Conservation (phyloP, 2,329 filamentous ascomycete species). For the Chalara sp. region DNA sequence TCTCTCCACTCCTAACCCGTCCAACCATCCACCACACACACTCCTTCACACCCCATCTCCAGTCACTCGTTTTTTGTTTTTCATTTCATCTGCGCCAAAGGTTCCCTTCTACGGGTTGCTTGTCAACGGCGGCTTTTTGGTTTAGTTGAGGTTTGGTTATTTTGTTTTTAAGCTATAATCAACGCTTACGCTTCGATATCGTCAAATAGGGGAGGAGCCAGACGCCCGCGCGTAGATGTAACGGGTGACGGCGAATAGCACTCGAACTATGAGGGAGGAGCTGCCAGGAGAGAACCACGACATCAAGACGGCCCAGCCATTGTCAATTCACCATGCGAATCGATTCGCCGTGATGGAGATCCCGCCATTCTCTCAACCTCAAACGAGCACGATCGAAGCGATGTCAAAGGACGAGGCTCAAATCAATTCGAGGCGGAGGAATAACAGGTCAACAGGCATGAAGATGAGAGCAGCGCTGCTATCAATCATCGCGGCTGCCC, state of each 20-base stretch:
- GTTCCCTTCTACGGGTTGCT: no score
- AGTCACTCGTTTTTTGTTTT: slow-evolving; percentile 7
- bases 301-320: neutral
- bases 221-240: slow-evolving; percentile 16
- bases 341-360: no score
- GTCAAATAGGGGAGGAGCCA: neutral
- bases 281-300: slow-evolving; percentile 8
- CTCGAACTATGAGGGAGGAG: slow-evolving; percentile 22
- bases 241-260: slow-evolving; percentile 5
- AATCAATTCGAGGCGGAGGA: neutral
- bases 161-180: no score
- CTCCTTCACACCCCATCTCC: slow-evolving; percentile 15
- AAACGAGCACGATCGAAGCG: no score
- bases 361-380: no score
- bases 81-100: neutral
- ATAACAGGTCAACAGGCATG: slow-evolving; percentile 13
- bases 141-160: no score
- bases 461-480: slow-evolving; percentile 20
- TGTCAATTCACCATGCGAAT: no score
- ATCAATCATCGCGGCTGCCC: slow-evolving; percentile 23
- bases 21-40: slow-evolving; percentile 9
- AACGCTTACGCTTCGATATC: no score
- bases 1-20: slow-evolving; percentile 1
- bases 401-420: no score
- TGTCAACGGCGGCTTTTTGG: no score